Conservation (phyloP, 257 asterid genomes). For the Mitragyna speciosa region DNA sequence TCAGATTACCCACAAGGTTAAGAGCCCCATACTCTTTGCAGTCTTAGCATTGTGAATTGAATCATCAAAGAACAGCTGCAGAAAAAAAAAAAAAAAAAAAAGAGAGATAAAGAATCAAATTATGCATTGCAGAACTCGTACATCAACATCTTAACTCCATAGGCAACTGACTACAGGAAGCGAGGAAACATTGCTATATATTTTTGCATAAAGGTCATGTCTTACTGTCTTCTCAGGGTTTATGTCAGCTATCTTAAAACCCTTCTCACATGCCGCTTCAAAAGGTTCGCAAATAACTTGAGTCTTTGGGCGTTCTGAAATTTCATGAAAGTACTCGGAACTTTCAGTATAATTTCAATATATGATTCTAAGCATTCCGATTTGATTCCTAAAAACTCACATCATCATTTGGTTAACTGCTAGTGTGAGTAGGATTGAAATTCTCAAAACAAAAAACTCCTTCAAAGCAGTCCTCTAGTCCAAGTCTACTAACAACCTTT, state of each 20-base stretch:
- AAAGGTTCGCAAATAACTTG: slow-evolving; percentile 78
- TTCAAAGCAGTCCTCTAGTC: slow-evolving; percentile 84
- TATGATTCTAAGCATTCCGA: background rate
- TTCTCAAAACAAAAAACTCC: slow-evolving; percentile 74
- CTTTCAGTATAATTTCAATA: slow-evolving; percentile 11
- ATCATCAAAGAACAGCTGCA: slow-evolving; percentile 86
- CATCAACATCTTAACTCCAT: too few relatives aligned
- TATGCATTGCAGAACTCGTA: background rate
- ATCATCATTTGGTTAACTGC: slow-evolving; percentile 19
- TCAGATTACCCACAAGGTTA: slow-evolving; percentile 73
- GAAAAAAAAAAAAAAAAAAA: slow-evolving; percentile 4
- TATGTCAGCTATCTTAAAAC: slow-evolving; percentile 61
- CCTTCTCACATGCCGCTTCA: slow-evolving; percentile 58
- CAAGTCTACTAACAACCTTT: slow-evolving; percentile 67
- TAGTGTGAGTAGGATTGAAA: slow-evolving; percentile 52
- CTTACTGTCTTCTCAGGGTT: slow-evolving; percentile 76
- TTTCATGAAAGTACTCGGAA: slow-evolving; percentile 13
- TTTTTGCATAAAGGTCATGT: background rate
- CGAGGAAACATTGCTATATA: too few relatives aligned
- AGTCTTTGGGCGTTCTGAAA: slow-evolving; percentile 43
- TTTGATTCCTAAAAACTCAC: slow-evolving; percentile 38
- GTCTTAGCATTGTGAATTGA: slow-evolving; percentile 76
- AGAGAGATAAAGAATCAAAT: too few relatives aligned
- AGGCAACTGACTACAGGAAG: too few relatives aligned
- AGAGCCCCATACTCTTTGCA: slow-evolving; percentile 62